Conservation (phyloP, 1,139 yeast genomes). For the Entelexis sorbosivorans region DNA sequence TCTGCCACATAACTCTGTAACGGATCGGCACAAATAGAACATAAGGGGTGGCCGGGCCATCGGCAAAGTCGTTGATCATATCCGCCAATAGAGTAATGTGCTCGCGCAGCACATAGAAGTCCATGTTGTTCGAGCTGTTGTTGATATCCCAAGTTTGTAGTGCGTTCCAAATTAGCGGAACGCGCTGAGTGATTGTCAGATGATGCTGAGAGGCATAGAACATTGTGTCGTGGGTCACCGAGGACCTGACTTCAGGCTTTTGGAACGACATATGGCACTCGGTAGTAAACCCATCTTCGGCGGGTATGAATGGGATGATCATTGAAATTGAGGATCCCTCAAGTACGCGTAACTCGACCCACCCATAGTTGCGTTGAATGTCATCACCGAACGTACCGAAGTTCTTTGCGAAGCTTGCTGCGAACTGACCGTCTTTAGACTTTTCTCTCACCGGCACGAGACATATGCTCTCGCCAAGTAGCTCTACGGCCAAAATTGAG, state of each 20-base stretch:
- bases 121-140: slow-evolving; percentile 43
- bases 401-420: slow-evolving; percentile 22
- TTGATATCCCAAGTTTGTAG: slow-evolving; percentile 55
- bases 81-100: slow-evolving; percentile 71
- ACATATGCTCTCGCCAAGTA: slow-evolving; percentile 54
- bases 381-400: slow-evolving; percentile 12
- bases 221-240: slow-evolving; percentile 79
- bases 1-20: slow-evolving; percentile 52
- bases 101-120: slow-evolving; percentile 66
- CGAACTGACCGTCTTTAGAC: slow-evolving; percentile 52
- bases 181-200: slow-evolving; percentile 47
- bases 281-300: slow-evolving; percentile 49
- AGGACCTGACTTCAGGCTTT: slow-evolving; percentile 58
- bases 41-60: slow-evolving; percentile 61
- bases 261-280: slow-evolving; percentile 40
- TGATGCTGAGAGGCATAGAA: slow-evolving; percentile 52
- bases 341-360: slow-evolving; percentile 67
- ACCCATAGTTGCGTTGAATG: slow-evolving; percentile 59
- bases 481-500: slow-evolving; percentile 33
- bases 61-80: slow-evolving; percentile 59
- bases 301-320: slow-evolving; percentile 20
- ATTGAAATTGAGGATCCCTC: slow-evolving; percentile 37
- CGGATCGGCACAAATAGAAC: slow-evolving; percentile 62
- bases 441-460: slow-evolving; percentile 76
- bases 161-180: slow-evolving; percentile 78